Percentiles rank a stretch among this genome's conserved stretches.
phyloP scores from a whole-genome alignment of 495 filamentous ascomycete genomes.

The Penicillium coffeae region DNA sequence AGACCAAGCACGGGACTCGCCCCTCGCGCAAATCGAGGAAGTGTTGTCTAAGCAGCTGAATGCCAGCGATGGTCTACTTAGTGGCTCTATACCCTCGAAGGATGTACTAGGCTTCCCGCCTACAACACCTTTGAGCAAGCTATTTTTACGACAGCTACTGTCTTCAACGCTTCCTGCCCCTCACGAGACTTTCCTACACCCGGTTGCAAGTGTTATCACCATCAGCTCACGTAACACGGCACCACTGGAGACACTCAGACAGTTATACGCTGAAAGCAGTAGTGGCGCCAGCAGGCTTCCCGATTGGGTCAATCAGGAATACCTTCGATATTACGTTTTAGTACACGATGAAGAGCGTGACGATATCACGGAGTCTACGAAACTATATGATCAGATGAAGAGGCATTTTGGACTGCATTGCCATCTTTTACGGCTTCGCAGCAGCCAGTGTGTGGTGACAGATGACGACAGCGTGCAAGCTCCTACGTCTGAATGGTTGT shows the following conservation, averaged over 20 bases:
- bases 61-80: conserved; percentile 26
- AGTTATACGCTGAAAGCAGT: conserved; percentile 73
- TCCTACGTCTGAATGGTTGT: conserved; percentile 80
- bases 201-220: conserved; percentile 92
- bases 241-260: conserved; percentile 79
- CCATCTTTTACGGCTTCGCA: conserved; percentile 81
- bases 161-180: conserved; percentile 71
- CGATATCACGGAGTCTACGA: conserved; percentile 83
- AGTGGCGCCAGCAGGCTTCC: conserved; percentile 65
- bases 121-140: conserved; percentile 65
- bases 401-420: conserved; percentile 93
- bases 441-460: conserved; percentile 77
- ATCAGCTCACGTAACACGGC: conserved; percentile 80
- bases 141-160: conserved; percentile 79
- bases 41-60: conserved; percentile 49
- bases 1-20: conserved; percentile 18
- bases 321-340: conserved; percentile 90
- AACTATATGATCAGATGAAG: conserved; percentile 96
- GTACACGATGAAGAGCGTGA: conserved; percentile 96
- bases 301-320: conserved; percentile 80
- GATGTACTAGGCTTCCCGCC: conserved; percentile 29
- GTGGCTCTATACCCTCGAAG: conserved; percentile 33
- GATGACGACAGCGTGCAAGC: conserved; percentile 87
- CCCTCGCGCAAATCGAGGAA: conserved; percentile 56
- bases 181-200: conserved; percentile 91